Evolutionary conservation across 2,329 filamentous ascomycete genomes (phyloP).

Genomic region (Saccharata proteae): DNA sequence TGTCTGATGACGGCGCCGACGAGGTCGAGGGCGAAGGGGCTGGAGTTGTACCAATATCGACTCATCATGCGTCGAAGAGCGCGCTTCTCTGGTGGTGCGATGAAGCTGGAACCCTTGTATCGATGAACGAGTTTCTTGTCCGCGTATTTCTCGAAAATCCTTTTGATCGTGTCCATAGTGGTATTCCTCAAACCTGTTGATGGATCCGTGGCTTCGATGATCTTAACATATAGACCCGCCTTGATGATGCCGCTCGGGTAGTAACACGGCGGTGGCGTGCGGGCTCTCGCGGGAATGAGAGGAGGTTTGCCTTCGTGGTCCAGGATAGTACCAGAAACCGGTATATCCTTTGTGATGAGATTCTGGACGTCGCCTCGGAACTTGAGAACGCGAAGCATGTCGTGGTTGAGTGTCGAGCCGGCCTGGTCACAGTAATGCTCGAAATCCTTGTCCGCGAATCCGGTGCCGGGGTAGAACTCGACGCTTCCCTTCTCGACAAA

Average conservation of each 20-base stretch:
- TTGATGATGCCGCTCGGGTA: slow-evolving; percentile 7
- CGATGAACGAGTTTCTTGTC: slow-evolving; percentile 1
- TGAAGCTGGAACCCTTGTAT: background rate
- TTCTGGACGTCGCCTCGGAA: slow-evolving; percentile 45
- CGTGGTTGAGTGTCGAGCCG: slow-evolving; percentile 38
- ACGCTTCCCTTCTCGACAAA: background rate
- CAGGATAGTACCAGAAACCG: slow-evolving; percentile 59
- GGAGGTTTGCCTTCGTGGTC: slow-evolving; percentile 35
- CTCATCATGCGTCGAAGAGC: slow-evolving; percentile 56
- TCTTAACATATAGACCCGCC: background rate
- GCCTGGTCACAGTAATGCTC: slow-evolving; percentile 40
- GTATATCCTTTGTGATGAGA: slow-evolving; percentile 35
- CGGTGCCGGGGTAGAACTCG: slow-evolving; percentile 30
- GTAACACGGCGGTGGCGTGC: background rate
- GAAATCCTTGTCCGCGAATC: slow-evolving; percentile 51
- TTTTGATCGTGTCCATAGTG: slow-evolving; percentile 6
- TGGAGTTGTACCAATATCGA: slow-evolving; percentile 57
- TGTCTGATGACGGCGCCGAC: slow-evolving; percentile 54
- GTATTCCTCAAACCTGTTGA: too few relatives aligned
- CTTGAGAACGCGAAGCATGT: slow-evolving; percentile 48
- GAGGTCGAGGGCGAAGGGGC: slow-evolving; percentile 53
- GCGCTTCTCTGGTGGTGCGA: slow-evolving; percentile 21
- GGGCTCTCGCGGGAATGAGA: background rate
- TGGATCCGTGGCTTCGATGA: slow-evolving; percentile 4
- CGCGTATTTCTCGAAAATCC: slow-evolving; percentile 1